Percentiles rank a stretch among this genome's conserved stretches.
phyloP scores from a whole-genome alignment of 2,329 filamentous ascomycete species.

The Lachnum nothofagi region DNA sequence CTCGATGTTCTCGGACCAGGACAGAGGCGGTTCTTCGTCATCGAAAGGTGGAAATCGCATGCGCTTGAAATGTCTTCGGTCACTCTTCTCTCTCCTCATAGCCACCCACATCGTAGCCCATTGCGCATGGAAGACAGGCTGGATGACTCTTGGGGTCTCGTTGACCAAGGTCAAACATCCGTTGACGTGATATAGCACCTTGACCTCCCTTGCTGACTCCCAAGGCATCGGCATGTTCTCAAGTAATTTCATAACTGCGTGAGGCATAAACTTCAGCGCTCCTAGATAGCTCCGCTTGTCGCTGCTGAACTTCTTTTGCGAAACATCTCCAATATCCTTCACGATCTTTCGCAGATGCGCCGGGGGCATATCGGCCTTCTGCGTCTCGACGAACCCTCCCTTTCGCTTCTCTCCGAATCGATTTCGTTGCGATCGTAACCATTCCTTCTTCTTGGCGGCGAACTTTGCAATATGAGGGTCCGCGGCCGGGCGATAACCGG shows the following conservation, averaged over 20 bases:
- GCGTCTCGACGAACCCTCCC: constrained; percentile 92
- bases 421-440: constrained; percentile 84
- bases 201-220: constrained; percentile 94
- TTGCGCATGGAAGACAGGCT: constrained; percentile 95
- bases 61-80: constrained; percentile 91
- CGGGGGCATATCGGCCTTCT: constrained; percentile 97
- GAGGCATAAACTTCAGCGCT: constrained; percentile 98
- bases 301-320: constrained; percentile 97
- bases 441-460: constrained; percentile 98
- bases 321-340: constrained; percentile 96
- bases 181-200: constrained; percentile 97
- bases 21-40: constrained; percentile 94
- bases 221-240: constrained; percentile 99
- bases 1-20: constrained; percentile 98
- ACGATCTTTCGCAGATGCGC: constrained; percentile 98
- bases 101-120: constrained; percentile 99
- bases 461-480: constrained; percentile 90
- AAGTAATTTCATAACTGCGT: constrained; percentile 90
- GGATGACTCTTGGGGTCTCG: constrained; percentile 92
- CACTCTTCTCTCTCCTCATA: constrained; percentile 97
- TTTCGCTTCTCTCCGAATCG: constrained; percentile 96
- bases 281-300: constrained; percentile 98
- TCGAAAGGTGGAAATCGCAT: constrained; percentile 99
- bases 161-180: constrained; percentile 96
- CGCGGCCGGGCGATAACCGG: constrained; percentile 73